Percentiles rank a stretch among this genome's conserved stretches.
These are phyloP conservation scores for Nothophaeocryptopus gaeumannii DNA, from an alignment of 2,329 filamentous ascomycete genomes.

Conservation along the genomic window DNA sequence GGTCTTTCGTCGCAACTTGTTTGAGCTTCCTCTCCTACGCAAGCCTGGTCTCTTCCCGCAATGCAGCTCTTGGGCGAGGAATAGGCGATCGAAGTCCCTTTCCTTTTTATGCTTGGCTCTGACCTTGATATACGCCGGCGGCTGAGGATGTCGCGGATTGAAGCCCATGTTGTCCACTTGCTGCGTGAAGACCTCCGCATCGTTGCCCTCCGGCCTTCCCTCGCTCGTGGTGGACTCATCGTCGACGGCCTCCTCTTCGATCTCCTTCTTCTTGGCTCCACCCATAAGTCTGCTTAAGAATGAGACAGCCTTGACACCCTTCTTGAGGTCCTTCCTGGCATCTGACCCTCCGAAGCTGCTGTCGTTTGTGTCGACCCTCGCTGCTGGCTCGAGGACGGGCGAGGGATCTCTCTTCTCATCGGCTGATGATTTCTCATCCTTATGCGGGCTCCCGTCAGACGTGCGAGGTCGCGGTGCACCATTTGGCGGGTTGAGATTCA, in stretches of 20 bases:
- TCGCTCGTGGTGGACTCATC: conserved; percentile 61
- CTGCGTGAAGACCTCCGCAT: conserved; percentile 78
- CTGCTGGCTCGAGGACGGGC: conserved; percentile 15
- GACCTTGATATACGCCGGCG: conserved; percentile 86
- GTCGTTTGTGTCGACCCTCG: conserved; percentile 25
- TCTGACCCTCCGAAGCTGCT: conserved; percentile 12
- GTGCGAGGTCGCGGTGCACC: conserved; percentile 39
- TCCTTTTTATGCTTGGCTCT: conserved; percentile 75
- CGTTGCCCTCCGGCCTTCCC: conserved; percentile 72
- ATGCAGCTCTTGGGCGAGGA: conserved; percentile 83
- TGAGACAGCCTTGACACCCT: conserved; percentile 74
- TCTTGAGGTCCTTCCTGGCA: conserved; percentile 57
- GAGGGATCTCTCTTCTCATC: conserved; percentile 14
- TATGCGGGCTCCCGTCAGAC: conserved; percentile 23
- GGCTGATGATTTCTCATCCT: conserved; percentile 21
- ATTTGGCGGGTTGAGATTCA: conserved; percentile 44
- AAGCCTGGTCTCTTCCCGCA: conserved; percentile 19
- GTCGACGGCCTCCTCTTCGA: conserved; percentile 42
- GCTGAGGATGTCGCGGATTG: conserved; percentile 82
- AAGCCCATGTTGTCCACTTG: conserved; percentile 70
- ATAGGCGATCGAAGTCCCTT: conserved; percentile 80
- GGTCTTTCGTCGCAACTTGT: conserved; percentile 40
- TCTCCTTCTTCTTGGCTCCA: conserved; percentile 66
- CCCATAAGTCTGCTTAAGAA: conserved; percentile 86
- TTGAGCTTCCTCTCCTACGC: conserved; percentile 22